A percentile compares a stretch with the other conserved stretches of the same genome.
Evolutionary conservation across 2,329 filamentous ascomycete species (phyloP).

Genomic region (Bipolaris gigantea): DNA sequence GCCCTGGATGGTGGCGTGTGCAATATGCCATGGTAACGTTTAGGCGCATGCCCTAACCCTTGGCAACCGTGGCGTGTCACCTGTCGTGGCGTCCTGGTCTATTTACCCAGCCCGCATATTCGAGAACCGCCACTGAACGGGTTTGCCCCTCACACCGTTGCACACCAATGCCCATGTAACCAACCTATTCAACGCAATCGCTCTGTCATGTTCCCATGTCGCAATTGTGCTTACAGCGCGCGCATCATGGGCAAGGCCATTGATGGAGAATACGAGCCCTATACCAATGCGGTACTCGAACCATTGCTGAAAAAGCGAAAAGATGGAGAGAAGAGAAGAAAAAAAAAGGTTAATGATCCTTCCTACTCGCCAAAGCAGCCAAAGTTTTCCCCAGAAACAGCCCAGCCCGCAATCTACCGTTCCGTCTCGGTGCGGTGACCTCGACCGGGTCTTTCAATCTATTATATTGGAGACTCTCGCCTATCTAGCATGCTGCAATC

Average conservation of each 20-base stretch:
- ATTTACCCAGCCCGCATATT: conserved; percentile 13
- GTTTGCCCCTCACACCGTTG: background rate
- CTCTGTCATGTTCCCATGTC: background rate
- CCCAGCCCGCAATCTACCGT: conserved; percentile 33
- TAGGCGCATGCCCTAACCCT: background rate
- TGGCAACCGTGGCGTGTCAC: background rate
- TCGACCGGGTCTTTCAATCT: conserved; percentile 39
- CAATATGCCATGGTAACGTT: background rate
- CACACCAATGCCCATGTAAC: too few species aligned
- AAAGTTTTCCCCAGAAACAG: conserved; percentile 23
- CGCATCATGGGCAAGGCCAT: conserved; percentile 21
- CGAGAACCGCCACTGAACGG: conserved; percentile 8
- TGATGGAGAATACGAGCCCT: conserved; percentile 36
- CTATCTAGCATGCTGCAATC: conserved; percentile 14
- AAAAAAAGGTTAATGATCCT: conserved; percentile 25
- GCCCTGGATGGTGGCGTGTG: background rate
- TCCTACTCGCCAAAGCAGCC: conserved; percentile 25
- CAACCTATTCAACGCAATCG: too few species aligned
- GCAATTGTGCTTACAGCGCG: background rate
- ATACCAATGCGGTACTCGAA: conserved; percentile 8
- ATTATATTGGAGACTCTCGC: conserved; percentile 33
- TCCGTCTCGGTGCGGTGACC: conserved; percentile 25
- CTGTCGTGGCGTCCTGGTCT: conserved; percentile 4
- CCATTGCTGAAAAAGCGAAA: conserved; percentile 13
- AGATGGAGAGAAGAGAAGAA: background rate